phyloP scores from a whole-genome alignment of 768 basidiomycete species.

The Tephrocybe sp. region DNA sequence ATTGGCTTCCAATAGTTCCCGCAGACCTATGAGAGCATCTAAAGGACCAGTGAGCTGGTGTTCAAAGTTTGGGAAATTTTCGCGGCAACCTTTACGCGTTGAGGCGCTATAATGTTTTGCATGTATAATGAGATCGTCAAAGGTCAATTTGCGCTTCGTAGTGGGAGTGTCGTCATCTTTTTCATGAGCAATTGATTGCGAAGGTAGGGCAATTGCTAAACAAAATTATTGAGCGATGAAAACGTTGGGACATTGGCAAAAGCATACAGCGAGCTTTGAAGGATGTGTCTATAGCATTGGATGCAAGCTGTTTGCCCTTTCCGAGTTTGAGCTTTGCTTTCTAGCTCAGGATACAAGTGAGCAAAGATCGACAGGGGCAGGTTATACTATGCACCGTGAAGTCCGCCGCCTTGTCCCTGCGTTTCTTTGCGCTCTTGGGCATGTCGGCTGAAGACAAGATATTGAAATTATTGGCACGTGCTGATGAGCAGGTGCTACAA shows the following conservation, averaged over 20 bases:
- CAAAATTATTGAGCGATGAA: neutral
- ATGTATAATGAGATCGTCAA: conserved; percentile 75
- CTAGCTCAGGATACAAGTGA: conserved; percentile 37
- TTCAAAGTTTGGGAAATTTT: neutral
- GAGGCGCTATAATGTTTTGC: conserved; percentile 82
- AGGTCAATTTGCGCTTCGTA: conserved; percentile 73
- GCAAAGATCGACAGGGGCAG: neutral
- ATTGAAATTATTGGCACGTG: conserved; percentile 6
- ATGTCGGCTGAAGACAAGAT: conserved; percentile 36
- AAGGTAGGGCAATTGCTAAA: conserved; percentile 86
- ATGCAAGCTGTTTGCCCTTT: conserved; percentile 82
- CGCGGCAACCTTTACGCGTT: conserved; percentile 66
- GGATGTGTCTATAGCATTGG: conserved; percentile 92
- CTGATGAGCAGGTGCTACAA: neutral
- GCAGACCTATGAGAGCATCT: conserved; percentile 77
- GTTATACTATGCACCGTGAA: conserved; percentile 56
- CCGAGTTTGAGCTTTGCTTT: conserved; percentile 97
- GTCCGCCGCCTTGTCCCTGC: conserved; percentile 85
- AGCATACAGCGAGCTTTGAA: conserved; percentile 90
- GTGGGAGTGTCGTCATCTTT: conserved; percentile 60
- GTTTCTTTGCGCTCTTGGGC: conserved; percentile 89
- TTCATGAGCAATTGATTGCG: conserved; percentile 70
- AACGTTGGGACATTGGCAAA: neutral
- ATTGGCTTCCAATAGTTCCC: conserved; percentile 68
- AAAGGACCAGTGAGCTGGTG: neutral